Evolutionary conservation across 2,329 filamentous ascomycete species (phyloP).

Genomic region (Ophiostoma quercus): DNA sequence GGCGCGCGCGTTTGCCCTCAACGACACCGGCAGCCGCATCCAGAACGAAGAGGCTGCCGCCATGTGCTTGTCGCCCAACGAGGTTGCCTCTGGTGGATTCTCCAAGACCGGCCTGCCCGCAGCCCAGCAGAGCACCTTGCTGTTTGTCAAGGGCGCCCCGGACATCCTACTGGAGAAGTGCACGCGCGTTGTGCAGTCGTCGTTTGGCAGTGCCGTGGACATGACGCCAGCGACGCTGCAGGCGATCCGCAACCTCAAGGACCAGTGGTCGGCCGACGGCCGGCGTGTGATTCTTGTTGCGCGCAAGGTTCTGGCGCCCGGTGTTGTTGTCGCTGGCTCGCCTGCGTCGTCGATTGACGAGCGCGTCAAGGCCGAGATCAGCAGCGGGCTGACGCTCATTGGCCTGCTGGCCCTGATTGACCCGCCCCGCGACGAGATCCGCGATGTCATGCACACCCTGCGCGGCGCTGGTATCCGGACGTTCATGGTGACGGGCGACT

Average conservation of each 20-base stretch:
- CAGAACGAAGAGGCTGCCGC: background rate
- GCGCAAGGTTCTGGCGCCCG: constrained; percentile 47
- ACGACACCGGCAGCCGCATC: constrained; percentile 31
- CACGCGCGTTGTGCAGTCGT: constrained; percentile 48
- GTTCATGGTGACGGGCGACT: constrained; percentile 79
- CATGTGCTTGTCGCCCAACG: background rate
- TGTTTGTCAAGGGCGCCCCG: constrained; percentile 66
- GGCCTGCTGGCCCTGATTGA: constrained; percentile 75
- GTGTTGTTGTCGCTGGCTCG: constrained; percentile 38
- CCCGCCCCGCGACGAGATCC: constrained; percentile 68
- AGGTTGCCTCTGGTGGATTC: constrained; percentile 24
- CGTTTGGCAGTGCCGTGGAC: constrained; percentile 48
- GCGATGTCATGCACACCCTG: constrained; percentile 58
- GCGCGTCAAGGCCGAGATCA: constrained; percentile 38
- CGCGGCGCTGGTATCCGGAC: constrained; percentile 66
- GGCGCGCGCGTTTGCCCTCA: constrained; percentile 53
- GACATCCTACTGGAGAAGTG: constrained; percentile 58
- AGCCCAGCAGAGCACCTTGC: constrained; percentile 29
- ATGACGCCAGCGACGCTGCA: constrained; percentile 42
- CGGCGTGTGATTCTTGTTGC: constrained; percentile 64
- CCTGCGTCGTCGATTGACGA: constrained; percentile 44
- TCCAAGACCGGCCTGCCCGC: constrained; percentile 36
- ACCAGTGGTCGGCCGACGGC: constrained; percentile 63
- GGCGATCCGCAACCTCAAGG: constrained; percentile 43
- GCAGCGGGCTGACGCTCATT: constrained; percentile 60